Evolutionary conservation across 306 rosid species (phyloP), one percentile per base, ranked within the genome.

Genomic region (Albizia julibrissin): DNA sequence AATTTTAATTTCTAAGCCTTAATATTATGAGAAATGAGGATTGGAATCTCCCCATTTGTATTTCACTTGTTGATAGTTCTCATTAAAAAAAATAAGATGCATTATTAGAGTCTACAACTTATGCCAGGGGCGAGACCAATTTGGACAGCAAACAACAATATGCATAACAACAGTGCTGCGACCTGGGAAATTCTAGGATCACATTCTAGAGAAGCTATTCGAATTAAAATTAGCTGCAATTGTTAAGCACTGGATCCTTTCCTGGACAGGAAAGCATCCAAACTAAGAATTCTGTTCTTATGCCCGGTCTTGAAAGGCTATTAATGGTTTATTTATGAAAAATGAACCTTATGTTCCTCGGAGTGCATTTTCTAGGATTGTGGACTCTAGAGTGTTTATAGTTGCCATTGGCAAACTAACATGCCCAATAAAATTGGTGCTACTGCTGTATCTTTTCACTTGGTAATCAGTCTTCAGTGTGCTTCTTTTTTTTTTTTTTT

Each of bases 361-460:
- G 3, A n/a, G 34, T 22, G 65, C 42, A 14, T 33, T 34, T 69
- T 39, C 75, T 37, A 34, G 64, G 29, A 47, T 21, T 47, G 68
- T 76, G 31, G 26, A 67, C 39, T 82, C 52, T 65, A 8, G 69
- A 15, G n/a, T 69, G 72, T 70, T 75, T 10, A 31, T 76, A 47
- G 10, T 69, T 39, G 31, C 5, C 50, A 40, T 18, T 33, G 71
- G 71, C 43, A 13, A 64, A 12, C 3, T 3, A 22, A 68, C 56
- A 43, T 58, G 72, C 31, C 47, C 10, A 46, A 59, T 18, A 77
- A 42, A 40, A 40, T 9, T 68, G 22, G 21, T 44, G 64, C 8
- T 58, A 15, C 44, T 74, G 61, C 31, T 74, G 24, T 52, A 49
- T 74, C 52, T 42, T 69, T 22, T 42, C 75, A 43, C 75, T 43